Percentiles rank a stretch among this genome's conserved stretches.
phyloP scores from a whole-genome alignment of 805 yeast genomes.

The Pichia californica region DNA sequence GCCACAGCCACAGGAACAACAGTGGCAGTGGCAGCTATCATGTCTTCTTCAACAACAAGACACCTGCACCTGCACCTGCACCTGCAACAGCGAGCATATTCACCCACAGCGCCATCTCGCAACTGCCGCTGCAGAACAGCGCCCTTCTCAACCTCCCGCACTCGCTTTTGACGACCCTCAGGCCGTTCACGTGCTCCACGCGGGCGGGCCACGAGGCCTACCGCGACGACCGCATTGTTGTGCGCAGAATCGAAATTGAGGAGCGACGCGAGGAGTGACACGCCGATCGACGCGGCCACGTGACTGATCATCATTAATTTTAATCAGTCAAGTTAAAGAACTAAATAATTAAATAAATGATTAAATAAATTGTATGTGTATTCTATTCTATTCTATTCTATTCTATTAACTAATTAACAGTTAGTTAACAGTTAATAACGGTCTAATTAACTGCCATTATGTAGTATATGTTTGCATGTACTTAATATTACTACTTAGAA shows the following conservation, averaged over 20 bases:
- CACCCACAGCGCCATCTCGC: slow-evolving; percentile 3
- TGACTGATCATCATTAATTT: too few species aligned
- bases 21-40: too few species aligned
- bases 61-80: neutral
- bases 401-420: too few species aligned
- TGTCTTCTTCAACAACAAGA: neutral
- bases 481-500: too few species aligned
- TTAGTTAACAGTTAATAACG: too few species aligned
- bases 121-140: slow-evolving; percentile 1
- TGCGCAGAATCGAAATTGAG: neutral
- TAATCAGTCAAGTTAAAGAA: too few species aligned
- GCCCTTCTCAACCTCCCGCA: slow-evolving; percentile 1
- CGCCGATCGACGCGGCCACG: too few species aligned
- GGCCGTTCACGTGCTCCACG: neutral
- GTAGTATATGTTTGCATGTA: too few species aligned
- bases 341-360: too few species aligned
- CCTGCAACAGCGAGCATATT: neutral
- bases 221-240: slow-evolving; percentile 4
- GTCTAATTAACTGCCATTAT: too few species aligned
- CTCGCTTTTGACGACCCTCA: neutral
- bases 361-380: too few species aligned
- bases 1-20: neutral
- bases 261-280: neutral
- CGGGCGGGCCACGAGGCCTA: neutral
- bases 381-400: too few species aligned